Evolutionary conservation across 208 protist genomes (phyloP), one percentile per base, ranked within the genome.

Genomic region (Acanthamoeba culbertsoni): DNA sequence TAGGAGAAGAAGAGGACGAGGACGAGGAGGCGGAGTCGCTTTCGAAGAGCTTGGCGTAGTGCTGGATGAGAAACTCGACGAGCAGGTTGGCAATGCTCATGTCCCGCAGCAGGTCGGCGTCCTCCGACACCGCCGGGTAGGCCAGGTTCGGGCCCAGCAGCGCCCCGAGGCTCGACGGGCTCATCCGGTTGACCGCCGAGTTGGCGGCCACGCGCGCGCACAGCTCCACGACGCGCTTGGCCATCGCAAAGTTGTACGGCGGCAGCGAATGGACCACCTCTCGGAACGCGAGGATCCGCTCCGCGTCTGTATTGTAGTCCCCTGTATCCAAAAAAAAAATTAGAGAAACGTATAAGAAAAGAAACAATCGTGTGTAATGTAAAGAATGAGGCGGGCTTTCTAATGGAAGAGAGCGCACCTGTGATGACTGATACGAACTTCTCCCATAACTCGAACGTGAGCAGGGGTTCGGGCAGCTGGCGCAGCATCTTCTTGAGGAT

Each of bases 371-470:
- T n/a, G 23, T n/a, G 71, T 0, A 8, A 82, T 31, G 8, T 33
- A 48, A 40, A 20, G 26, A 20, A n/a, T 37, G 26, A 7, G 26
- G 12, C 16, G 62, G 7, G 18, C 20, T 68, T 33, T 68, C 7
- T 33, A n/a, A 68, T 68, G 37, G 23, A 59, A 59, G 51, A 59
- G n/a, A 5, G 20, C 23, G 48, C 28, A 88, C 51, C 82, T 3
- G 46, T 59, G 51, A 90, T 65, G 37, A 65, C 82, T 20, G 46
- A 20, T 0, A 46, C 55, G 37, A 90, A 90, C 18, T 90, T 43
- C 37, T 90, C 82, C 82, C 82, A 90, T 3, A 68, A 53, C 33
- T 90, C 82, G 43, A 90, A 90, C 28, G 82, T 90, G 37, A 90
- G 82, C 0, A 90, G 82, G 6, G 82, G 82, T 26, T 90, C 82